Percentiles rank a stretch among this genome's conserved stretches.
Conservation (phyloP, 2,329 filamentous ascomycete genomes). For the Hyphodiscus sp. region DNA sequence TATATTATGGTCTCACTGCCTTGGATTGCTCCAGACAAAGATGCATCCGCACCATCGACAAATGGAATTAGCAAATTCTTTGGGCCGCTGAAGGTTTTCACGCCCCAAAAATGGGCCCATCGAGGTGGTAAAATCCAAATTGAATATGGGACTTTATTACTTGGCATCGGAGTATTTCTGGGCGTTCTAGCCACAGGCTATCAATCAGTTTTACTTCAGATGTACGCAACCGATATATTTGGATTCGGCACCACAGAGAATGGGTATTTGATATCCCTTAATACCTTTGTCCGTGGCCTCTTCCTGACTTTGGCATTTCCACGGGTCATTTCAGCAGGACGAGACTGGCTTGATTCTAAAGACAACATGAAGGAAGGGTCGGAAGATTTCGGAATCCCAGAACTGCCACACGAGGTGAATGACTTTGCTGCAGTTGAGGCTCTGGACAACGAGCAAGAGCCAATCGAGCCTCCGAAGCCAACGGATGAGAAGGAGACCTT, state of each 20-base stretch:
- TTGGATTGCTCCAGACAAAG: slow-evolving; percentile 42
- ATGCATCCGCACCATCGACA: slow-evolving; percentile 24
- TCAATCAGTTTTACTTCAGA: slow-evolving; percentile 50
- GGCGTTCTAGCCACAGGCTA: slow-evolving; percentile 65
- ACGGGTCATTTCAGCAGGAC: slow-evolving; percentile 35
- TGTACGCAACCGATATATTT: slow-evolving; percentile 40
- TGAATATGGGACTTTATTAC: slow-evolving; percentile 57
- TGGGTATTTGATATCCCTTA: slow-evolving; percentile 38
- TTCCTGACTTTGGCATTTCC: slow-evolving; percentile 40
- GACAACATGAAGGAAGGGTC: not conserved
- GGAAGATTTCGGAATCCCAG: slow-evolving; percentile 20
- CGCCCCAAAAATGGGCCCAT: slow-evolving; percentile 48
- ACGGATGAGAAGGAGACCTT: slow-evolving; percentile 31
- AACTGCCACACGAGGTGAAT: slow-evolving; percentile 38
- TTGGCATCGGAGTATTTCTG: slow-evolving; percentile 60
- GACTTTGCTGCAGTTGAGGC: slow-evolving; percentile 10
- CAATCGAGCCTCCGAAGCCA: slow-evolving; percentile 2
- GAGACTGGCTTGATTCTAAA: slow-evolving; percentile 28
- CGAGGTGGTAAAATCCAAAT: slow-evolving; percentile 42
- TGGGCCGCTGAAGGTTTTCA: slow-evolving; percentile 55
- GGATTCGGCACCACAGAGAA: slow-evolving; percentile 39
- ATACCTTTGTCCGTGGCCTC: slow-evolving; percentile 36
- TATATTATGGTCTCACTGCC: slow-evolving; percentile 39
- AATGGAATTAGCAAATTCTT: slow-evolving; percentile 49
- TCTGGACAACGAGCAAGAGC: slow-evolving; percentile 13